A percentile compares a stretch with the other conserved stretches of the same genome.
phyloP scores from a whole-genome alignment of 495 filamentous ascomycete species.

The Alectoria sarmentosa region DNA sequence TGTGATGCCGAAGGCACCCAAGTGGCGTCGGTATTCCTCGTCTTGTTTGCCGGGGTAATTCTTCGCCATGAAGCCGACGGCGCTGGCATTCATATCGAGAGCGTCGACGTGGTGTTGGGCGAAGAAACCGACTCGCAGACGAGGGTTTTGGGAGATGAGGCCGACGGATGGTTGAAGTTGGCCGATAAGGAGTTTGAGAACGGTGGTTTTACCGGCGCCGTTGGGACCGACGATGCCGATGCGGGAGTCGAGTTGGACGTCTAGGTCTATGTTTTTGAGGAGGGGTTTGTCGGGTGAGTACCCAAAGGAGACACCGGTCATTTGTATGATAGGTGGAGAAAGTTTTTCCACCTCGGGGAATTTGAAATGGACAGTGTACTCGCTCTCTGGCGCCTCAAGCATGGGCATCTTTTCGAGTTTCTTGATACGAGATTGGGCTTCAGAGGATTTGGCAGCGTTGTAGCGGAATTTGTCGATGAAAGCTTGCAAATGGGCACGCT shows the following conservation, averaged over 20 bases:
- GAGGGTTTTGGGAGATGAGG: slow-evolving; percentile 76
- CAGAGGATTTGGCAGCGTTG: slow-evolving; percentile 97
- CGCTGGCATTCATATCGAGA: slow-evolving; percentile 77
- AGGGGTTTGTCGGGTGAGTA: slow-evolving; percentile 77
- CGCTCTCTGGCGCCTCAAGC: slow-evolving; percentile 81
- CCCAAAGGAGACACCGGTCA: slow-evolving; percentile 86
- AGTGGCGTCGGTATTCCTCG: slow-evolving; percentile 92
- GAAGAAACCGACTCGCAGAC: slow-evolving; percentile 90
- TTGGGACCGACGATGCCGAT: slow-evolving; percentile 99
- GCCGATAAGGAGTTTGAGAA: slow-evolving; percentile 89
- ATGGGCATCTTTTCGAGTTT: slow-evolving; percentile 96
- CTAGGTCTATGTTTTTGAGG: slow-evolving; percentile 79
- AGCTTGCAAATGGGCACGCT: slow-evolving; percentile 81
- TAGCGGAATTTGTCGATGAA: slow-evolving; percentile 99
- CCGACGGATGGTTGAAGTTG: slow-evolving; percentile 72
- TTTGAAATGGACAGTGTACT: slow-evolving; percentile 95
- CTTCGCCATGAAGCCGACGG: slow-evolving; percentile 93
- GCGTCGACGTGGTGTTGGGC: slow-evolving; percentile 98
- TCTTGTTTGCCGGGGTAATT: slow-evolving; percentile 84
- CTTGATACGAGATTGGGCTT: slow-evolving; percentile 97
- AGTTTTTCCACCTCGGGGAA: slow-evolving; percentile 98
- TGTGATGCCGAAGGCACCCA: slow-evolving; percentile 97
- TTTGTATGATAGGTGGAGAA: slow-evolving; percentile 95
- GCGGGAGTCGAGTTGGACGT: slow-evolving; percentile 95
- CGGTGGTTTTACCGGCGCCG: slow-evolving; percentile 96